Evolutionary conservation across 2,329 filamentous ascomycete genomes (phyloP).

Genomic region (Colletotrichum sp.): DNA sequence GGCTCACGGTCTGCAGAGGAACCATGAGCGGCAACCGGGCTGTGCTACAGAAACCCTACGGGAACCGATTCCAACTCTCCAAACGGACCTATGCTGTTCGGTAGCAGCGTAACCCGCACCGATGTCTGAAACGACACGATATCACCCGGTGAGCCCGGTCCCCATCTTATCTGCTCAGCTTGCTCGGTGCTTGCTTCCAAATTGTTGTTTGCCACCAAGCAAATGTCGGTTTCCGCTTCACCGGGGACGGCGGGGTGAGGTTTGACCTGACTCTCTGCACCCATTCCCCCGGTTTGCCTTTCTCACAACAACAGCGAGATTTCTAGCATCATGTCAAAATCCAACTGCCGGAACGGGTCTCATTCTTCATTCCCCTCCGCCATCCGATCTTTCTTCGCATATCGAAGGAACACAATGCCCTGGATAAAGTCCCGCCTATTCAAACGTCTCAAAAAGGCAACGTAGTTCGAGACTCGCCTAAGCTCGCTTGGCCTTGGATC

Average conservation of each 20-base stretch:
- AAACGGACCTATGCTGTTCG: neutral
- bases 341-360: neutral
- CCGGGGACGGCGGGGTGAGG: neutral
- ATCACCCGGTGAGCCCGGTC: slow-evolving; percentile 15
- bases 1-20: neutral
- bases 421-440: neutral
- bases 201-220: neutral
- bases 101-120: neutral
- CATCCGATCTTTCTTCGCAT: neutral
- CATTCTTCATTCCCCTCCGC: neutral
- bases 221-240: neutral
- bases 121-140: slow-evolving; percentile 18
- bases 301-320: neutral
- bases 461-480: neutral
- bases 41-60: neutral
- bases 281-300: neutral
- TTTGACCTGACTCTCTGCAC: neutral
- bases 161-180: neutral
- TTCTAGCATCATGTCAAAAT: neutral
- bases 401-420: neutral
- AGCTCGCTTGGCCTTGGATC: neutral
- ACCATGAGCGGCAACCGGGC: neutral
- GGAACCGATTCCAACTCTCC: neutral
- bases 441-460: neutral
- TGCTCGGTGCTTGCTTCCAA: neutral